These are phyloP conservation scores for Pseudotsuga menziesii DNA, from an alignment of 75 land plant species.

Conservation along the genomic window DNA sequence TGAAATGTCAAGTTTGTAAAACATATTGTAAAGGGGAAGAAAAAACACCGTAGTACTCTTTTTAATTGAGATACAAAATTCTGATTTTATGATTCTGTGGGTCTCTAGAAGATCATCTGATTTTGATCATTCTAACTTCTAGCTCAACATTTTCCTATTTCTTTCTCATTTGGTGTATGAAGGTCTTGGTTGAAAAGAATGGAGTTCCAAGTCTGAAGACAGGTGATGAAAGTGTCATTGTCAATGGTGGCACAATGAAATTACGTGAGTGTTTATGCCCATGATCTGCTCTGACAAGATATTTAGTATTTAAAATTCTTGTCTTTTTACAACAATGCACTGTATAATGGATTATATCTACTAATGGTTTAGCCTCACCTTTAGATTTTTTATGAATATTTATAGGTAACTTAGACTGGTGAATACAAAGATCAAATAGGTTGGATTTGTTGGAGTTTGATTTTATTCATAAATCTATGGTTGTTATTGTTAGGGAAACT, in stretches of 20 bases:
- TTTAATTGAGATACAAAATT: too few species aligned
- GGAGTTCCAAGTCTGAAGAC: constrained; percentile 62
- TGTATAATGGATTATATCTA: neutral
- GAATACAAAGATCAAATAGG: constrained; percentile 53
- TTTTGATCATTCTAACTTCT: too few species aligned
- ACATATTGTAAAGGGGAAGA: too few species aligned
- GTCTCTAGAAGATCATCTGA: too few species aligned
- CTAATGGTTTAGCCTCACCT: neutral
- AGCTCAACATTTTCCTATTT: too few species aligned
- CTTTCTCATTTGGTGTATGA: neutral
- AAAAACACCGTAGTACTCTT: too few species aligned
- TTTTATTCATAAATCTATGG: constrained; percentile 77
- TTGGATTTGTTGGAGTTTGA: constrained; percentile 85
- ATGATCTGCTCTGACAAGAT: neutral
- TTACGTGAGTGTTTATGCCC: constrained; percentile 41
- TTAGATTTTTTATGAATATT: too few species aligned
- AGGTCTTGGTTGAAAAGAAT: constrained; percentile 90
- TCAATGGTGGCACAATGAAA: constrained; percentile 32
- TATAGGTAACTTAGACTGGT: constrained; percentile 76
- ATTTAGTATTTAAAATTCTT: neutral
- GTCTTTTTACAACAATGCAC: neutral
- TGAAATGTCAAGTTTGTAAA: too few species aligned
- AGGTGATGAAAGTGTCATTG: constrained; percentile 19
- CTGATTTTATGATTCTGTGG: too few species aligned
- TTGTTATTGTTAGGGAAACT: constrained; percentile 54